Evolutionary conservation across 208 protist species (phyloP).

Genomic region (Vickermania ingenoplastis): DNA sequence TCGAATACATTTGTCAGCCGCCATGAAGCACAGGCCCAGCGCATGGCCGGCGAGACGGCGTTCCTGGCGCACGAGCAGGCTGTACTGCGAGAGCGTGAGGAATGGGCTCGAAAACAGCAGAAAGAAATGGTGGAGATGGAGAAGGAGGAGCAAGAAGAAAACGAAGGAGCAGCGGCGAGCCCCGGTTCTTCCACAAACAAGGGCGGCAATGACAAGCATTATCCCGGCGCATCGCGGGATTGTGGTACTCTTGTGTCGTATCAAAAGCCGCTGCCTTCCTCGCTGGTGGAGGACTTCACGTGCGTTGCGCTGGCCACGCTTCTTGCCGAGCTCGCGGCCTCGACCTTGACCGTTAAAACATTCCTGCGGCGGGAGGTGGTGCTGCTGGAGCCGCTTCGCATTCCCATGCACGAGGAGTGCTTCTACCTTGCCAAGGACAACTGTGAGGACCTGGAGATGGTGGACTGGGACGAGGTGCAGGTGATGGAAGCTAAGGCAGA

Average conservation of each 20-base stretch:
- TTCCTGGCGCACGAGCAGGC: no score
- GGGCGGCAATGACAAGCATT: background rate
- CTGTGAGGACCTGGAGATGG: conserved; percentile 74
- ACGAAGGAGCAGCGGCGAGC: background rate
- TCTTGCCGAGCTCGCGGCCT: conserved; percentile 57
- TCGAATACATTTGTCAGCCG: background rate
- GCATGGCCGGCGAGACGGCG: no score
- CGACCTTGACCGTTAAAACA: conserved; percentile 29
- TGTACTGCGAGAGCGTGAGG: no score
- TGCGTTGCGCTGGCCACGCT: conserved; percentile 74
- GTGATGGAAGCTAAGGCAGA: conserved; percentile 25
- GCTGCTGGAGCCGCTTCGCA: conserved; percentile 65
- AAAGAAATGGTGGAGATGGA: background rate
- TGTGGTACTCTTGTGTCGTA: background rate
- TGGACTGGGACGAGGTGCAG: conserved; percentile 60
- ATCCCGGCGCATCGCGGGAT: no score
- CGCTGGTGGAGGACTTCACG: conserved; percentile 69
- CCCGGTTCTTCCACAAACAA: background rate
- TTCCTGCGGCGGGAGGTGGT: conserved; percentile 61
- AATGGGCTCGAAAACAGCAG: no score
- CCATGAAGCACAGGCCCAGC: background rate
- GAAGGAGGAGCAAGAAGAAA: background rate
- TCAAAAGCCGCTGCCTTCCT: conserved; percentile 16
- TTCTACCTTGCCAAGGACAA: conserved; percentile 78
- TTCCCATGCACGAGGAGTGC: conserved; percentile 59